Evolutionary conservation across 257 asterid species (phyloP).

Genomic region (Capsicum rhomboideum): DNA sequence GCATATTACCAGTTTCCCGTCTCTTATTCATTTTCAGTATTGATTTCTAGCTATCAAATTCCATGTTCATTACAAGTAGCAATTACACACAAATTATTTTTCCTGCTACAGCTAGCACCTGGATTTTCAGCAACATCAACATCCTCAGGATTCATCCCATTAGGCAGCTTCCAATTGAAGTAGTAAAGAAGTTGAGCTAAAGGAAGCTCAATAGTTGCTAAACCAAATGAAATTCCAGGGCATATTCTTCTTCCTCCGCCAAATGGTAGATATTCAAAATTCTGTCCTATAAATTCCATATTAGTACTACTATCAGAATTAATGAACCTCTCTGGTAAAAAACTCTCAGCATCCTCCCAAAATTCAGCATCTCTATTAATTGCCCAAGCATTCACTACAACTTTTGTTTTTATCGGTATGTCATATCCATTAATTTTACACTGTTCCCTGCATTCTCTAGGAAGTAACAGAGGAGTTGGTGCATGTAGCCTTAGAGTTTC

Average conservation of each 20-base stretch:
- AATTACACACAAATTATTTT: neutral
- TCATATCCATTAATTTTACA: too few species aligned
- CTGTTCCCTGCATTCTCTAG: neutral
- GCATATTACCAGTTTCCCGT: neutral
- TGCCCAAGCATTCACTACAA: too few species aligned
- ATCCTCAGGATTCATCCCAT: neutral
- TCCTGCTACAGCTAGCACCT: neutral
- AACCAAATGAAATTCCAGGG: neutral
- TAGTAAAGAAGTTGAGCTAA: neutral
- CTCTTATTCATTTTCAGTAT: neutral
- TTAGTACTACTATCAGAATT: neutral
- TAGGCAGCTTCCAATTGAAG: neutral
- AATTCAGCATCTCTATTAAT: neutral
- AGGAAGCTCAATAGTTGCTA: neutral
- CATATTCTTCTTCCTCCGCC: neutral
- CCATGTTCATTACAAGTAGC: neutral
- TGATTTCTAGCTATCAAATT: neutral
- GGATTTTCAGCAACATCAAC: neutral
- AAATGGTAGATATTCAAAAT: neutral
- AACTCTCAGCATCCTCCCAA: neutral
- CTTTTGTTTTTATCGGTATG: too few species aligned
- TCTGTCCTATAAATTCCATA: neutral
- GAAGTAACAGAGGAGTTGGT: neutral
- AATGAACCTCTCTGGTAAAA: neutral
- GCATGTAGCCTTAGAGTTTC: neutral